Evolutionary conservation across 2,329 filamentous ascomycete genomes (phyloP).

Genomic region (Madurella mycetomatis): DNA sequence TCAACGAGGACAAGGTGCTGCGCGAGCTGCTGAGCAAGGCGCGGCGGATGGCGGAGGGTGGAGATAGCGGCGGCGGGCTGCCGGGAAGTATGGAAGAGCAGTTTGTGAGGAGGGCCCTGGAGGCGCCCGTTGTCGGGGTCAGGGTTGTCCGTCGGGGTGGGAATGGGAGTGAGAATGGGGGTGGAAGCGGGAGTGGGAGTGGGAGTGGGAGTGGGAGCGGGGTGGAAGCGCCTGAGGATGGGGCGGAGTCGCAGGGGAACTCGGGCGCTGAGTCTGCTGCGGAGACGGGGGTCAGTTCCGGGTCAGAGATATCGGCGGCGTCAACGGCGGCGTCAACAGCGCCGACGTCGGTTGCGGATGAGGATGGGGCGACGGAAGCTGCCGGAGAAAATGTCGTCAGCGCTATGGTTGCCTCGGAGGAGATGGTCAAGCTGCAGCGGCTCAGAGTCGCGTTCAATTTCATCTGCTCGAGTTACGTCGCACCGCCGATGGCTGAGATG

Average conservation of each 20-base stretch:
- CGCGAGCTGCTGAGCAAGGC: conserved; percentile 67
- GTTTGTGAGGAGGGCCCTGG: conserved; percentile 71
- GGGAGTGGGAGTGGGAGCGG: neutral
- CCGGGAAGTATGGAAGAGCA: conserved; percentile 80
- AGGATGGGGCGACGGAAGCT: conserved; percentile 24
- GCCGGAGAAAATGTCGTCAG: conserved; percentile 31
- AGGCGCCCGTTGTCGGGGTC: conserved; percentile 68
- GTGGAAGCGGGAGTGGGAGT: neutral
- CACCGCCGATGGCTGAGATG: conserved; percentile 37
- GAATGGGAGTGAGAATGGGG: neutral
- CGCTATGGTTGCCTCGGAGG: conserved; percentile 43
- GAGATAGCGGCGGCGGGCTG: conserved; percentile 51
- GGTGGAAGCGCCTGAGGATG: conserved; percentile 30
- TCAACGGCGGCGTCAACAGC: conserved; percentile 35
- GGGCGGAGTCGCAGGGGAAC: conserved; percentile 36
- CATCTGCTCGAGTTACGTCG: conserved; percentile 58
- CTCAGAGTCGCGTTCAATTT: conserved; percentile 61
- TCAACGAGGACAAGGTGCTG: conserved; percentile 68
- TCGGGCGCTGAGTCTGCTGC: conserved; percentile 34
- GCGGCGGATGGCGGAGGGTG: conserved; percentile 51
- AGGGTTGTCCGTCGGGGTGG: conserved; percentile 34
- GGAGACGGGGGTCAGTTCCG: conserved; percentile 32
- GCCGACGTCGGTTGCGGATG: conserved; percentile 40
- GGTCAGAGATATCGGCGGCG: conserved; percentile 39
- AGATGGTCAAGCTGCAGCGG: conserved; percentile 57